A percentile compares a stretch with the other conserved stretches of the same genome.
phyloP scores from a whole-genome alignment of 1,284 basidiomycete genomes.

The Tylopilus orsonianus region DNA sequence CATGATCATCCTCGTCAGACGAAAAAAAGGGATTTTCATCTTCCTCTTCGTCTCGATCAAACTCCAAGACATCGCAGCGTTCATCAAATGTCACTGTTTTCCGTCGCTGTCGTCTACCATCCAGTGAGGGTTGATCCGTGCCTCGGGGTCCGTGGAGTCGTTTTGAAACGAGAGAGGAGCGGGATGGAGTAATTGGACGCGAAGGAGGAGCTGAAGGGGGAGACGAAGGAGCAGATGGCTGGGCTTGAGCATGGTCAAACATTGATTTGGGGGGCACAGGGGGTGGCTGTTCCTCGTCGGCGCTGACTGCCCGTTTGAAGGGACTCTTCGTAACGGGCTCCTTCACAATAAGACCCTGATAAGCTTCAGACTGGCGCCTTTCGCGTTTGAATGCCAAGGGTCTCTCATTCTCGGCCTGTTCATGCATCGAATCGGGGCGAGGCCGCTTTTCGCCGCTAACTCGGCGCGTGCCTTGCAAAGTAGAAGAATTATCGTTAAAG shows the following conservation, averaged over 20 bases:
- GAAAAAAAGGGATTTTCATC: slow-evolving; percentile 47
- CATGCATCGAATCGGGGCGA: slow-evolving; percentile 63
- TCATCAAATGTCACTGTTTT: slow-evolving; percentile 89
- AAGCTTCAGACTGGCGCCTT: slow-evolving; percentile 72
- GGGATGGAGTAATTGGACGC: slow-evolving; percentile 52
- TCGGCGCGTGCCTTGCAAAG: slow-evolving; percentile 42
- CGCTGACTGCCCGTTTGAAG: slow-evolving; percentile 49
- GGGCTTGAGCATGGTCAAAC: background rate
- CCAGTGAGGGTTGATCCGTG: slow-evolving; percentile 45
- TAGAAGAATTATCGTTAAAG: slow-evolving; percentile 4
- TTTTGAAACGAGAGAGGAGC: slow-evolving; percentile 77
- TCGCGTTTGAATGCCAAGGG: slow-evolving; percentile 72
- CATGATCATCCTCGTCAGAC: slow-evolving; percentile 38
- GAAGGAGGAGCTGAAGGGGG: slow-evolving; percentile 28
- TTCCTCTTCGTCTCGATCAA: slow-evolving; percentile 65
- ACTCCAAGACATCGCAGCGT: slow-evolving; percentile 86
- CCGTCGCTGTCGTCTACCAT: slow-evolving; percentile 51
- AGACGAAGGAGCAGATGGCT: slow-evolving; percentile 24
- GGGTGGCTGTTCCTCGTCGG: slow-evolving; percentile 27
- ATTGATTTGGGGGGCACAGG: slow-evolving; percentile 29
- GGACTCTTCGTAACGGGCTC: slow-evolving; percentile 85
- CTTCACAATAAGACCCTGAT: slow-evolving; percentile 71
- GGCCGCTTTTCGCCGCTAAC: slow-evolving; percentile 75
- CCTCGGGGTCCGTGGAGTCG: slow-evolving; percentile 81
- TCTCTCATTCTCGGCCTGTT: slow-evolving; percentile 68